Evolutionary conservation across 352 stramenopile genomes (phyloP), one percentile per base, ranked within the genome.

Genomic region (Lagenidium giganteum): DNA sequence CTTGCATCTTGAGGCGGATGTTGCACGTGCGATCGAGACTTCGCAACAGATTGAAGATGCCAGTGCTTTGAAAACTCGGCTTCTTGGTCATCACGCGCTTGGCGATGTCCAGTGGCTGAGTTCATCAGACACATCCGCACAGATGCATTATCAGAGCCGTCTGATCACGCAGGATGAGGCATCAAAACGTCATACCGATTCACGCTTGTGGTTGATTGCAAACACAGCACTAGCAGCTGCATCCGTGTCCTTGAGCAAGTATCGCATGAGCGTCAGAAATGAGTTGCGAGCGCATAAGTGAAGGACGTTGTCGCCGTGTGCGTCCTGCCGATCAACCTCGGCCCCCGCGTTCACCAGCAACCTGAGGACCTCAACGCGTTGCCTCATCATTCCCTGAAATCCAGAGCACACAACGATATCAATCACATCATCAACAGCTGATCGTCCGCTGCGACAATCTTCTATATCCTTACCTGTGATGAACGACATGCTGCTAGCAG

Each of bases 211-310:
- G 48, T 87, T 90, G 28, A 75, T 59, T 3, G 55, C 42, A 6
- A 67, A 58, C 8, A 76, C 43, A 9, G 74, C 74, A 27, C 63
- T 57, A 2, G 67, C 61, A 4, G 47, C 50, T 8, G 78, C 78
- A 29, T 85, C 72, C 0, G 70, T 87, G 35, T 79, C 57, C 16
- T 68, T 70, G 21, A 90, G 51, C 2, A 90, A 48, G 33, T 52
- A 84, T 24, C 78, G 74, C 2, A 87, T 51, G 8, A 85, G 36
- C 28, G 69, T 43, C 0, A 79, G 48, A 28, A 63, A 61, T 16
- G 69, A 75, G 18, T 40, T 68, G n/a, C 72, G 69, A 33, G 70
- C 74, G 24, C 78, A 84, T 70, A 71, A 87, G 31, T 90, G 78
- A 5, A 90, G 37, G 13, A 54, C 74, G 16, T 73, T 87, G 47